A percentile compares a stretch with the other conserved stretches of the same genome.
phyloP scores from a whole-genome alignment of 106 monocot genomes.

The Phalaenopsis equestris region DNA sequence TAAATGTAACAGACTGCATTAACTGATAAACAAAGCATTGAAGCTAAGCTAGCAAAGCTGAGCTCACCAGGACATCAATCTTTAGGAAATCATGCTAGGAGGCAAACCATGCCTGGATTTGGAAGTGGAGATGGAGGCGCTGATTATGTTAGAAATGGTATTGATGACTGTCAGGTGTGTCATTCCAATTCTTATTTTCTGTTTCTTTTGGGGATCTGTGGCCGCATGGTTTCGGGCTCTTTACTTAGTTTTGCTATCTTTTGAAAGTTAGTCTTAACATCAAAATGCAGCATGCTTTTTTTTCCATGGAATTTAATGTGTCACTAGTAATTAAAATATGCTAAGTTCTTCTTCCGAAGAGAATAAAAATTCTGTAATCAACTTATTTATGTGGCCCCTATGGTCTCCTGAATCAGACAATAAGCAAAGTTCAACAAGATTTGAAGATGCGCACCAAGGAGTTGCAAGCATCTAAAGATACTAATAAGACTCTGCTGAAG shows the following conservation, averaged over 20 bases:
- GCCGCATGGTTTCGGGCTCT: neutral
- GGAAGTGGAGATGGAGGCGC: constrained; percentile 17
- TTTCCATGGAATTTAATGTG: neutral
- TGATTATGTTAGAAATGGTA: constrained; percentile 12
- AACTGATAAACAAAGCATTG: constrained; percentile 48
- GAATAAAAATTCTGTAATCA: neutral
- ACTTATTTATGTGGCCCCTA: neutral
- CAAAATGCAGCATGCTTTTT: neutral
- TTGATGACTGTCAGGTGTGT: constrained; percentile 29
- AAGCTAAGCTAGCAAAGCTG: constrained; percentile 31
- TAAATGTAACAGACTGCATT: constrained; percentile 39
- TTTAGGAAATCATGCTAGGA: constrained; percentile 14
- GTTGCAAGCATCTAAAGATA: constrained; percentile 56
- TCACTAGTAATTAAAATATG: neutral
- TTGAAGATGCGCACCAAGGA: constrained; percentile 43
- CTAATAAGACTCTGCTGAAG: constrained; percentile 37
- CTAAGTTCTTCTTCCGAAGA: neutral
- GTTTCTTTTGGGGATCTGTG: neutral
- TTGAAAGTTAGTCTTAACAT: neutral
- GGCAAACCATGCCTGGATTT: constrained; percentile 12
- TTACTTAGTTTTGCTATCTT: neutral
- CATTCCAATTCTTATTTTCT: neutral
- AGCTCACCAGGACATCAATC: constrained; percentile 19
- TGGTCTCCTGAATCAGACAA: constrained; percentile 25
- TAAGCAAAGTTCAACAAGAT: constrained; percentile 55